phyloP scores from a whole-genome alignment of 805 yeast species.

The Isabelozyma heimii region DNA sequence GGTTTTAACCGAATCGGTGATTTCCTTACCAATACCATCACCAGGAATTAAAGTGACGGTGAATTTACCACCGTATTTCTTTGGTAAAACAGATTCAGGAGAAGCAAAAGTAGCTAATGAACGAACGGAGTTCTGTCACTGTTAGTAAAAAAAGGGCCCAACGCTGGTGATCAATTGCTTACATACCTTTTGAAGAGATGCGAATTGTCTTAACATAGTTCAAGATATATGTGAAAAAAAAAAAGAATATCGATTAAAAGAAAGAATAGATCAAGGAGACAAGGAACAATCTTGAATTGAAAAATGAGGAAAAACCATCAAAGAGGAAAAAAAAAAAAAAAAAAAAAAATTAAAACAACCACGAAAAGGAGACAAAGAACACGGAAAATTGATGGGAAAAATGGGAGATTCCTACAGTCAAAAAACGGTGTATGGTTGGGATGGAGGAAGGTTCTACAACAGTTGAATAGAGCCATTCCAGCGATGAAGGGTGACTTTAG shows the following conservation, averaged over 20 bases:
- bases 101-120: slow-evolving; percentile 56
- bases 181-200: slow-evolving; percentile 20
- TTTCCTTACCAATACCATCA: slow-evolving; percentile 97
- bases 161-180: background rate
- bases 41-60: slow-evolving; percentile 96
- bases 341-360: too few species aligned
- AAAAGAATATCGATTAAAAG: background rate
- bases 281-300: background rate
- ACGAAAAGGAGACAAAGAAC: background rate
- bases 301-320: background rate
- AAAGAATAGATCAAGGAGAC: background rate
- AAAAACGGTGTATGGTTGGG: too few species aligned
- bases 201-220: slow-evolving; percentile 18
- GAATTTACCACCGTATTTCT: slow-evolving; percentile 92
- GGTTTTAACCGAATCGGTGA: slow-evolving; percentile 88
- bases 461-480: background rate
- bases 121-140: slow-evolving; percentile 31
- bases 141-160: slow-evolving; percentile 23
- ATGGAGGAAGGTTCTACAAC: background rate
- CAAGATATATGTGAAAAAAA: background rate
- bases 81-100: slow-evolving; percentile 68
- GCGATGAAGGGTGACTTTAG: background rate
- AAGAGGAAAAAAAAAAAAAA: background rate
- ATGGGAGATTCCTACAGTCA: background rate
- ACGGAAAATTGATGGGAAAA: background rate